Base-by-base conservation (phyloP, 306 rosid genomes). In the Dalbergia cultrata region DNA sequence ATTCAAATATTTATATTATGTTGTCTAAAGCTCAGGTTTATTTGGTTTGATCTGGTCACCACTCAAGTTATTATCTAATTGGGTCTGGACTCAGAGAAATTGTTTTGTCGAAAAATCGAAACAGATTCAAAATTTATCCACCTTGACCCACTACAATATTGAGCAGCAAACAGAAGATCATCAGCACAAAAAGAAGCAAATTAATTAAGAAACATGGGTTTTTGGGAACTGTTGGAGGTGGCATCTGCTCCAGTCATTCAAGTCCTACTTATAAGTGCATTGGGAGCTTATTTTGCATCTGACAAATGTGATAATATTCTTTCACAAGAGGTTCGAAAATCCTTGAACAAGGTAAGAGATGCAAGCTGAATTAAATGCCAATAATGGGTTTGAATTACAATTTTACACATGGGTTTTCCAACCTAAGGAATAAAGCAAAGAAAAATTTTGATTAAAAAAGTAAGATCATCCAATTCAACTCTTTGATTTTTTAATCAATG, bases 211-310 rank as follows among this genome's bases (percentile, higher is more conserved):
- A 54, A 54, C 9, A 94, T 94, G 98, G 88, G 89, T 5, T 89
- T 92, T 71, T 76, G 80, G 87, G 72, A 84, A 34, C 76, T 92
- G 3, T 65, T 94, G 18, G 82, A 84, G 87, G 91, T 86, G 88
- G 96, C 98, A 0, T 84, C 87, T 19, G 82, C 85, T 80, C 98
- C 98, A 60, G 50, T 89, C 60, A 26, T 89, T 73, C 88, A 92
- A 87, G 92, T 94, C 78, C 82, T 92, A 13, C 45, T 94, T 11
- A 86, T 94, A 45, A 84, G 90, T 78, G 57, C 87, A 9, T 59
- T 92, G 41, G 98, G 97, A 72, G 98, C 94, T 67, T 89, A 82
- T 80, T 14, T 94, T 85, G 88, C 98, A 31, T 86, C 92, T 70
- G 72, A 70, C 13, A 72, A 74, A 26, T 82, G 77, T 65, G 71